Percentiles rank a stretch among this genome's conserved stretches.
These are phyloP conservation scores for Chrysoporthe puriensis DNA, from an alignment of 2,329 filamentous ascomycete species.

Conservation along the genomic window DNA sequence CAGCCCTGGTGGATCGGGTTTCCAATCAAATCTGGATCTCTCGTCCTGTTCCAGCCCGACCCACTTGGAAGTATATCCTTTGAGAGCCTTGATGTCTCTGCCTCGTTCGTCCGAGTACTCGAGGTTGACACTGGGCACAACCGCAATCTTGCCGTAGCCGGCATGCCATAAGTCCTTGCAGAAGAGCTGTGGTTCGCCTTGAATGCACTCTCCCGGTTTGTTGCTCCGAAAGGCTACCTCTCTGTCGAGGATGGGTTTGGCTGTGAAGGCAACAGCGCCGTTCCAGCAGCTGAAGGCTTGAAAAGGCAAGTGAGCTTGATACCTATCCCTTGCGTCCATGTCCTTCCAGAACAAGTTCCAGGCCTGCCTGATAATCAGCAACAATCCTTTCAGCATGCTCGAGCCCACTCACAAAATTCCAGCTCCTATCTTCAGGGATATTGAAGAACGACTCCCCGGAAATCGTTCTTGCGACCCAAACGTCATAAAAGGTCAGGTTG, in stretches of 20 bases:
- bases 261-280: constrained; percentile 54
- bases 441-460: constrained; percentile 59
- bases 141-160: constrained; percentile 56
- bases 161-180: constrained; percentile 60
- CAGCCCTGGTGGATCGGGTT: constrained; percentile 45
- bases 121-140: constrained; percentile 59
- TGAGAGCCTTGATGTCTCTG: constrained; percentile 50
- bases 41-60: constrained; percentile 35
- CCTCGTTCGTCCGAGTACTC: constrained; percentile 55
- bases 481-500: constrained; percentile 58
- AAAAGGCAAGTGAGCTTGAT: constrained; percentile 48
- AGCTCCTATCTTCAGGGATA: constrained; percentile 53
- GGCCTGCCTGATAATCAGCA: constrained; percentile 34
- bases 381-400: neutral
- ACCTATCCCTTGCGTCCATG: constrained; percentile 39
- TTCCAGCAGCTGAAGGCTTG: constrained; percentile 68
- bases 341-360: constrained; percentile 60
- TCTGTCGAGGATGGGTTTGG: constrained; percentile 49
- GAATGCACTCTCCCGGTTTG: constrained; percentile 50
- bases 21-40: constrained; percentile 43
- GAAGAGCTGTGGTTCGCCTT: constrained; percentile 59
- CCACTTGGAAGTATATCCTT: constrained; percentile 51
- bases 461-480: constrained; percentile 58
- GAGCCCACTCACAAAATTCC: constrained; percentile 38
- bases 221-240: constrained; percentile 50